These are phyloP conservation scores for Penicillium occitanis DNA, from an alignment of 2,329 filamentous ascomycete species.

Conservation along the genomic window DNA sequence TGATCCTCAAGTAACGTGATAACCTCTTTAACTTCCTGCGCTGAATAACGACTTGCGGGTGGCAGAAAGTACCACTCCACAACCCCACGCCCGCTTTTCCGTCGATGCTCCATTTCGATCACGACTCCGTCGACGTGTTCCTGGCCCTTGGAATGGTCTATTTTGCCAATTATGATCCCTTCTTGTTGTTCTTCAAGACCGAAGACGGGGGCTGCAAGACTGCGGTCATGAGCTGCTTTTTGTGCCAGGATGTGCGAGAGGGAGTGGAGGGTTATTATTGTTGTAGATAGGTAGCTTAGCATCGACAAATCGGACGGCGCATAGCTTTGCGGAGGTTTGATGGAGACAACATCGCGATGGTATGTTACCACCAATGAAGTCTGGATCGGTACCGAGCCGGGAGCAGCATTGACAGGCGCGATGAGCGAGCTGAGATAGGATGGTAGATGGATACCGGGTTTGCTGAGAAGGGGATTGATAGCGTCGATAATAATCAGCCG, in stretches of 20 bases:
- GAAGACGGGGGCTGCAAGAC: conserved; percentile 71
- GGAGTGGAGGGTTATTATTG: conserved; percentile 71
- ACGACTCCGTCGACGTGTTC: conserved; percentile 62
- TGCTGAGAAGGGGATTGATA: conserved; percentile 63
- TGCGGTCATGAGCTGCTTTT: conserved; percentile 74
- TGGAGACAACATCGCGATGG: conserved; percentile 73
- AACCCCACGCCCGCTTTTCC: conserved; percentile 77
- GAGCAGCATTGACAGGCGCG: conserved; percentile 47
- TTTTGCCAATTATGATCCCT: conserved; percentile 70
- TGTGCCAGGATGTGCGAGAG: conserved; percentile 71
- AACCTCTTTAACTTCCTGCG: conserved; percentile 51
- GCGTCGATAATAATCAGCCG: conserved; percentile 77
- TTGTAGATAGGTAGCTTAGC: conserved; percentile 83
- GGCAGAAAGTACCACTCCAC: conserved; percentile 66
- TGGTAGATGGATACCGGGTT: conserved; percentile 59
- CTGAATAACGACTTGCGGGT: conserved; percentile 44
- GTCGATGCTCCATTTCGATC: conserved; percentile 79
- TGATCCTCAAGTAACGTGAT: conserved; percentile 73
- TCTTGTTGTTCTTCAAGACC: conserved; percentile 76
- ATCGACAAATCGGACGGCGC: conserved; percentile 69
- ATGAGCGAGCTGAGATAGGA: conserved; percentile 70
- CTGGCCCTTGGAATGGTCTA: conserved; percentile 35
- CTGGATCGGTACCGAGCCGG: conserved; percentile 31
- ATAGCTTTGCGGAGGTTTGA: conserved; percentile 39
- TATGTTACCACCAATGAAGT: conserved; percentile 77